Evolutionary conservation across 768 basidiomycete genomes (phyloP).

Genomic region (Trametes cubensis): DNA sequence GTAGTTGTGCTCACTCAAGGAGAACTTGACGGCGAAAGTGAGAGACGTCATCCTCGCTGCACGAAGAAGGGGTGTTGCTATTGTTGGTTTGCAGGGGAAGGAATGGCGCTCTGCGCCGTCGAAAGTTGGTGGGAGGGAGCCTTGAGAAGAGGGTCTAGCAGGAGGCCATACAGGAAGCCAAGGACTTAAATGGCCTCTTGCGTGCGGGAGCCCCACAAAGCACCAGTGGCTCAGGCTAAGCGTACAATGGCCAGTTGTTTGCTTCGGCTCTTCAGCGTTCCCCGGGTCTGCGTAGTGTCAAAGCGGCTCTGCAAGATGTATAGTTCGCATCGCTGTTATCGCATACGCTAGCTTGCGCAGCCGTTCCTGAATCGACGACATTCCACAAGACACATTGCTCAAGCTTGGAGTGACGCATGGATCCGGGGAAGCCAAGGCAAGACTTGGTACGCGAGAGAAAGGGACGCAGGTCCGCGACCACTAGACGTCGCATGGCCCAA

Average conservation of each 20-base stretch:
- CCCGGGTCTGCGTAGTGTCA: background rate
- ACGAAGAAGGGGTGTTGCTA: background rate
- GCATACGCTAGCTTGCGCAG: background rate
- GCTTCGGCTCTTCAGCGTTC: background rate
- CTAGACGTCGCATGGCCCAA: no score
- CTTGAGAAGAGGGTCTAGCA: constrained; percentile 4
- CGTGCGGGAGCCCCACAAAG: constrained; percentile 3
- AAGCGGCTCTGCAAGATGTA: background rate
- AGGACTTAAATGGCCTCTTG: constrained; percentile 4
- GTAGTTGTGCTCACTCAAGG: constrained; percentile 4
- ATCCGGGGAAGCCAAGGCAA: no score
- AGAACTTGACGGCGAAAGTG: constrained; percentile 21
- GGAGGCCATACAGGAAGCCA: background rate
- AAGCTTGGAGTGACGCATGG: no score
- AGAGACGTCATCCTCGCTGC: constrained; percentile 17
- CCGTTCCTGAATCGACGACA: no score
- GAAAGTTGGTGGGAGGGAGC: background rate
- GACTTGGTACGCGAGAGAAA: no score
- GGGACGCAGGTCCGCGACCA: no score
- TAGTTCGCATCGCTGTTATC: background rate
- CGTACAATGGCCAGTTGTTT: constrained; percentile 8
- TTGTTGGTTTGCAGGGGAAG: background rate
- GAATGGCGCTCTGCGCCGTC: constrained; percentile 17
- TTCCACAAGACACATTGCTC: no score
- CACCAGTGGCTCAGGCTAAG: constrained; percentile 7